Percentiles rank a stretch among this genome's conserved stretches.
These are phyloP conservation scores for Microbotryum intermedium DNA, from an alignment of 1,284 basidiomycete genomes.

Conservation along the genomic window DNA sequence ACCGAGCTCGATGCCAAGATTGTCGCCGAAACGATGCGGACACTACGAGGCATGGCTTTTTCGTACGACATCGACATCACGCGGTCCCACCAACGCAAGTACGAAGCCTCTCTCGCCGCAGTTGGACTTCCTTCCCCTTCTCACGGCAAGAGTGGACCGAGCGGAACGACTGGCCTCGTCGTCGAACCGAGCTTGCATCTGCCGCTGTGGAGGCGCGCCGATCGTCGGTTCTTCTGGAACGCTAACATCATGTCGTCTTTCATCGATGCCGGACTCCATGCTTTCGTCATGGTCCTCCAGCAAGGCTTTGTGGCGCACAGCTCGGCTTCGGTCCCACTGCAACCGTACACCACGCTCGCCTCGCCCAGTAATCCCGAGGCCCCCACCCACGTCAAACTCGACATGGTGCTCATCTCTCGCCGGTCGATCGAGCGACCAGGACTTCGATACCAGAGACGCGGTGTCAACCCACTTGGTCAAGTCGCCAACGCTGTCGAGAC, in stretches of 20 bases:
- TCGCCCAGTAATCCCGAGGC: background rate
- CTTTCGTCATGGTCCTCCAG: conserved; percentile 75
- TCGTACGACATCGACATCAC: conserved; percentile 47
- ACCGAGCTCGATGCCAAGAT: conserved; percentile 66
- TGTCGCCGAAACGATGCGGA: conserved; percentile 56
- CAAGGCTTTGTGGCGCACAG: conserved; percentile 77
- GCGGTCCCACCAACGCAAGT: conserved; percentile 44
- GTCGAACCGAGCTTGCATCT: conserved; percentile 60
- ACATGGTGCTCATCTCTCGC: conserved; percentile 46
- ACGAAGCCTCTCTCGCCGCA: conserved; percentile 24
- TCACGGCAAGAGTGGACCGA: background rate
- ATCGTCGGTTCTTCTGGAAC: conserved; percentile 83
- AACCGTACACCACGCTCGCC: conserved; percentile 2
- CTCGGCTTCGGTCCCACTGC: conserved; percentile 52
- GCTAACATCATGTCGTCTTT: conserved; percentile 64
- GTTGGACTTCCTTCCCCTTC: conserved; percentile 15
- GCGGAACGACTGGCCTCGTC: conserved; percentile 31
- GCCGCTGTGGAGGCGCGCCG: conserved; percentile 73
- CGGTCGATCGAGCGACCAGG: conserved; percentile 47
- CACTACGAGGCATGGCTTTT: conserved; percentile 70
- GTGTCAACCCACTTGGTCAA: conserved; percentile 46
- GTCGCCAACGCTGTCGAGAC: conserved; percentile 52
- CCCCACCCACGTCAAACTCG: conserved; percentile 36
- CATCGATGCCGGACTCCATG: conserved; percentile 49
- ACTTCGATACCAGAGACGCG: conserved; percentile 48